These are phyloP conservation scores for Mucor irregularis DNA, from an alignment of 371 early-diverging fungal genomes.

Conservation along the genomic window DNA sequence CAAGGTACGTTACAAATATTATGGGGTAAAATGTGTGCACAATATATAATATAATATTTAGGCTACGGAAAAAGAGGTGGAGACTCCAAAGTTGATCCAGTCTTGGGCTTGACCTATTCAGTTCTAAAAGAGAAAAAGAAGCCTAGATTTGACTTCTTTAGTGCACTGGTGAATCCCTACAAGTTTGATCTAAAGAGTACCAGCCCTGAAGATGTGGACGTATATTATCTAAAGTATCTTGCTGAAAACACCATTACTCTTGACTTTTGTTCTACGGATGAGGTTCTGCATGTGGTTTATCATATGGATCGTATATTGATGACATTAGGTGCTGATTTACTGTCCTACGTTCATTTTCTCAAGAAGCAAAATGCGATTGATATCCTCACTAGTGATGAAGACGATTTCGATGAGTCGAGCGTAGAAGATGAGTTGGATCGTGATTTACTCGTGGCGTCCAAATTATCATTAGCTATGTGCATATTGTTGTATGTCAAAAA, in stretches of 20 bases:
- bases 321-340: slow-evolving; percentile 62
- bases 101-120: slow-evolving; percentile 68
- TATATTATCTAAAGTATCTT: slow-evolving; percentile 70
- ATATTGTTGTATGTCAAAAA: slow-evolving; percentile 64
- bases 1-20: slow-evolving; percentile 28
- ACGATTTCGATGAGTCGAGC: neutral
- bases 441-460: slow-evolving; percentile 31
- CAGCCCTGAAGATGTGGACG: slow-evolving; percentile 37
- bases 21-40: neutral
- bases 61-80: slow-evolving; percentile 52
- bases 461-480: slow-evolving; percentile 45
- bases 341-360: slow-evolving; percentile 46
- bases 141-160: slow-evolving; percentile 72
- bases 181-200: slow-evolving; percentile 53
- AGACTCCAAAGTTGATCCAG: slow-evolving; percentile 57
- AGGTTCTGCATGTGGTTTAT: slow-evolving; percentile 73
- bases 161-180: slow-evolving; percentile 66
- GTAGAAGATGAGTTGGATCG: slow-evolving; percentile 11
- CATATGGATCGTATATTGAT: slow-evolving; percentile 70
- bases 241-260: slow-evolving; percentile 79
- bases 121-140: slow-evolving; percentile 69
- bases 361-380: slow-evolving; percentile 18
- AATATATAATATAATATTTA: slow-evolving; percentile 6
- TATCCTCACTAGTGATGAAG: slow-evolving; percentile 3
- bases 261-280: slow-evolving; percentile 76